These are phyloP conservation scores for Pichia exigua DNA, from an alignment of 805 yeast genomes.

Conservation along the genomic window DNA sequence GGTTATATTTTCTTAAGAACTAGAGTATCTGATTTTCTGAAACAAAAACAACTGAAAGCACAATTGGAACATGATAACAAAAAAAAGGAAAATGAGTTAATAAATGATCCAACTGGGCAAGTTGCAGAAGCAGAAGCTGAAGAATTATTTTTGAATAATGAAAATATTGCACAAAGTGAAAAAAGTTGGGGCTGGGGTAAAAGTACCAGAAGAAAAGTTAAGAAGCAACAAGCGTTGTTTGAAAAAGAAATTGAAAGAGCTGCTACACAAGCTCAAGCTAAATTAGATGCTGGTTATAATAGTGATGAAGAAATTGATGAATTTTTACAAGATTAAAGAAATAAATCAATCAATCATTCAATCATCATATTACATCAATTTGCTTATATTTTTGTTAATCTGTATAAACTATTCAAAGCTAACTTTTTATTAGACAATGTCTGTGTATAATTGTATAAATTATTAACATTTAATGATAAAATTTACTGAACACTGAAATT, in stretches of 20 bases:
- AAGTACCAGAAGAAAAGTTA: constrained; percentile 53
- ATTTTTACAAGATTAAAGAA: constrained; percentile 45
- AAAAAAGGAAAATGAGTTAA: constrained; percentile 30
- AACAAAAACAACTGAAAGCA: constrained; percentile 41
- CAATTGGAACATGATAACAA: constrained; percentile 41
- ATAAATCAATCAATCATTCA: not conserved
- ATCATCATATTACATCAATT: not conserved
- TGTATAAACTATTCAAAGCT: too few species aligned
- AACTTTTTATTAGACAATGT: too few species aligned
- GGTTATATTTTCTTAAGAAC: constrained; percentile 56
- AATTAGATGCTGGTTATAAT: constrained; percentile 25
- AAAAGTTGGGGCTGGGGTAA: constrained; percentile 74
- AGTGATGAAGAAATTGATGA: constrained; percentile 68
- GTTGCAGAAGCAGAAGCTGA: constrained; percentile 14
- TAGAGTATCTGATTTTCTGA: constrained; percentile 48
- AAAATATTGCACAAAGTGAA: constrained; percentile 26
- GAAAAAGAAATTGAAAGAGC: constrained; percentile 40
- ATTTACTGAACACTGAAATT: too few species aligned
- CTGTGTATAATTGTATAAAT: too few species aligned
- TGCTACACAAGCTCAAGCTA: constrained; percentile 28
- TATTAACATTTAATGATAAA: too few species aligned
- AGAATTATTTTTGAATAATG: constrained; percentile 19
- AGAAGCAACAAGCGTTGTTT: constrained; percentile 45
- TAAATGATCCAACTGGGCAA: constrained; percentile 29
- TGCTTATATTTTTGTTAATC: too few species aligned